Percentiles rank a stretch among this genome's conserved stretches.
These are phyloP conservation scores for Flaveria floridana DNA, from an alignment of 140 eudicot species.

Conservation along the genomic window DNA sequence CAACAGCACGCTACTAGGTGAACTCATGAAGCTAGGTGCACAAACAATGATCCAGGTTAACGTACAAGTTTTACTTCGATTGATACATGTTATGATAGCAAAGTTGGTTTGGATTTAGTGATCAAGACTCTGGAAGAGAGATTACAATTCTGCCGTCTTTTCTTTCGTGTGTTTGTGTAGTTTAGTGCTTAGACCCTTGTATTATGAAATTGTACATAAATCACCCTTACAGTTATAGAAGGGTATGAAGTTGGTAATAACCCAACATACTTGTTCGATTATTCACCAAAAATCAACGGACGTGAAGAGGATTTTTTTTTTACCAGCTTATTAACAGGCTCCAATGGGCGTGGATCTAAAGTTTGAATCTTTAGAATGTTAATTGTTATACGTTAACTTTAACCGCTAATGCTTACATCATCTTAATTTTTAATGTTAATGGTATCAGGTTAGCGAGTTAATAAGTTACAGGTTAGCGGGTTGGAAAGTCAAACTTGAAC, in stretches of 20 bases:
- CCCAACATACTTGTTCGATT: not conserved
- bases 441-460: no score
- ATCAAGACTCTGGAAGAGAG: slow-evolving; percentile 18
- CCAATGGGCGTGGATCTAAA: not conserved
- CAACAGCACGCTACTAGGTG: slow-evolving; percentile 41
- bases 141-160: slow-evolving; percentile 35
- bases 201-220: not conserved
- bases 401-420: not conserved
- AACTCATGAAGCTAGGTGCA: not conserved
- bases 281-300: no score
- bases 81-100: not conserved
- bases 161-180: not conserved
- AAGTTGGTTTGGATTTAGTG: not conserved
- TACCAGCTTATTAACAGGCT: not conserved
- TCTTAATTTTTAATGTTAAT: no score
- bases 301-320: not conserved
- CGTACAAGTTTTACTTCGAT: not conserved
- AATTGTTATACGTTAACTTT: no score
- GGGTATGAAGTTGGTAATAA: not conserved
- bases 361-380: not conserved
- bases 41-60: not conserved
- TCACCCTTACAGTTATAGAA: not conserved
- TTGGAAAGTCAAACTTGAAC: no score
- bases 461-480: no score
- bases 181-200: slow-evolving; percentile 1